Base-by-base conservation (phyloP, 2,329 filamentous ascomycete species). In the Phialophora expanda region DNA sequence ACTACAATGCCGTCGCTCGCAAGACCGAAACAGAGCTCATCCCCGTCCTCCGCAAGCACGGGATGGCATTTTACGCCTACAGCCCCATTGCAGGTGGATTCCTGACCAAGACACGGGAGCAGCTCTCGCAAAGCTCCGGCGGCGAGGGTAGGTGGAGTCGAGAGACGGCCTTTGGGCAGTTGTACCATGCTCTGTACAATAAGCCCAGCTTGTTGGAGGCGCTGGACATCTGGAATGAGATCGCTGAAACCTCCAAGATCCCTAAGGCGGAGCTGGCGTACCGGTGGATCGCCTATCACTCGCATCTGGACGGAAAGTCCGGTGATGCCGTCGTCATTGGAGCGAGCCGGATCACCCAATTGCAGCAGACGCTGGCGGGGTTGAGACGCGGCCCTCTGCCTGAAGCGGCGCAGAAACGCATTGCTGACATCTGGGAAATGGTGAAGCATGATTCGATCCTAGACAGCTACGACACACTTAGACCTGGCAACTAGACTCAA, bases 1-100 rank as follows among this genome's bases (percentile, higher is more conserved):
- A 75, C 11, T 81, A 81, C 66, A 79, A 74, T 58, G 62, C 78
- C 5, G 65, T 79, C 5, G 74, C 74, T 8, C 78, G 79, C 8
- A 51, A 26, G 22, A 71, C 72, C 54, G 79, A 81, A 56, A 72
- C 70, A 2, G 66, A 70, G 6, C 69, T 81, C 1, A 70, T 79
- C 17, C 79, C 78, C 0, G 65, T 78, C 0, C 71, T 80, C 4
- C 76, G 76, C 14, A 68, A 74, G 3, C 73, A 78, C 63, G 66
- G 67, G 30, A 74, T 75, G 28, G 65, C 67, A 11, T 77, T 74
- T 60, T 69, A 70, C 65, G 72, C 69, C 24, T 75, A 73, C 60
- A 71, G 72, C 26, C 70, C 74, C 1, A 69, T 76, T 6, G 75
- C 74, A 12, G 75, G 71, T 11, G 78, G 78, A 0, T 79, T 80